Conservation (phyloP, 148 eudicot genomes). For the Persicaria maculosa region DNA sequence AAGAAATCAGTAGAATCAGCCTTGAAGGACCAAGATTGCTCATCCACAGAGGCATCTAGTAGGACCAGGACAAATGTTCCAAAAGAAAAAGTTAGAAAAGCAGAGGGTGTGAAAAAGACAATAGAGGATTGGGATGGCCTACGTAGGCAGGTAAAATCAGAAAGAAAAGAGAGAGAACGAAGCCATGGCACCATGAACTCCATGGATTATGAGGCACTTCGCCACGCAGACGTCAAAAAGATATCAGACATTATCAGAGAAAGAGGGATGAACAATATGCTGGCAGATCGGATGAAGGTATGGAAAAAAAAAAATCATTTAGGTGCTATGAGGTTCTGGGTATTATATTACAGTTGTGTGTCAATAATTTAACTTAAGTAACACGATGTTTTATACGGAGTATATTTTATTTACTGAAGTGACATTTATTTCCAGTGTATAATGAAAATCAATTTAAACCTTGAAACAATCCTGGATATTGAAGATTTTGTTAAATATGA, state of each 20-base stretch:
- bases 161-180: slow-evolving; percentile 19
- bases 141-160: slow-evolving; percentile 37
- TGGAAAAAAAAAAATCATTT: too few relatives aligned
- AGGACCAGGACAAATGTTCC: slow-evolving; percentile 17
- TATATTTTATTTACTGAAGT: not conserved
- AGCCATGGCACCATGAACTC: slow-evolving; percentile 31
- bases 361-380: not conserved
- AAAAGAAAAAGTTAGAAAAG: slow-evolving; percentile 29
- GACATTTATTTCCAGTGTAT: not conserved
- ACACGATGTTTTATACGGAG: not conserved
- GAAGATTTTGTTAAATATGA: too few relatives aligned
- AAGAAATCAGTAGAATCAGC: slow-evolving; percentile 18
- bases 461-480: too few relatives aligned
- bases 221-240: slow-evolving; percentile 28
- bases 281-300: slow-evolving; percentile 62
- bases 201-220: slow-evolving; percentile 65
- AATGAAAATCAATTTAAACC: too few relatives aligned
- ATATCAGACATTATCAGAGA: slow-evolving; percentile 33
- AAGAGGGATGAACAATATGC: slow-evolving; percentile 48
- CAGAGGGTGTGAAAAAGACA: slow-evolving; percentile 28
- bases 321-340: not conserved
- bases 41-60: slow-evolving; percentile 18
- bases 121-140: slow-evolving; percentile 56
- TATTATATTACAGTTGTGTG: not conserved
- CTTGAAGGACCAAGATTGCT: slow-evolving; percentile 15